A percentile compares a stretch with the other conserved stretches of the same genome.
These are phyloP conservation scores for Botryotinia convoluta DNA, from an alignment of 2,329 filamentous ascomycete species.

Conservation along the genomic window DNA sequence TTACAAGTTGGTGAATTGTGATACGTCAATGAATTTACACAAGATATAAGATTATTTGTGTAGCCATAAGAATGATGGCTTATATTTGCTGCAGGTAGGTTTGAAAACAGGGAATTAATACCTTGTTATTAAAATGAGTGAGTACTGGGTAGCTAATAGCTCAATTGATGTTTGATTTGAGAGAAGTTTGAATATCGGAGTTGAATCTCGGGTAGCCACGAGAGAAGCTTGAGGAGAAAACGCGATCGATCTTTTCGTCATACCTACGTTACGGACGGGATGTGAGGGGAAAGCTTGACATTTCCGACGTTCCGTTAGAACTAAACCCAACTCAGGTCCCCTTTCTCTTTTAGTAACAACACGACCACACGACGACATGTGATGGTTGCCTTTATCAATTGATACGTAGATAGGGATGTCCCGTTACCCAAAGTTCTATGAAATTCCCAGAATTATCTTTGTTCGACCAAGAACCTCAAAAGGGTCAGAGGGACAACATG, in stretches of 20 bases:
- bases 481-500: constrained; percentile 2
- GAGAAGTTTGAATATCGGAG: background rate
- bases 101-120: background rate
- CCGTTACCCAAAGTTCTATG: background rate
- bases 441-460: background rate
- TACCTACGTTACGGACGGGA: background rate
- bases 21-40: background rate
- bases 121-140: background rate
- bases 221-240: constrained; percentile 1
- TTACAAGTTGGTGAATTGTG: background rate
- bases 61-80: constrained; percentile 7
- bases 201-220: background rate
- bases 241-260: constrained; percentile 13
- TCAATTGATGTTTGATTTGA: background rate
- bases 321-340: constrained; percentile 11
- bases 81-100: background rate
- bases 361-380: background rate
- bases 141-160: background rate
- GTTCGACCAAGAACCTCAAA: background rate
- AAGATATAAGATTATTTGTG: background rate
- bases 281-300: constrained; percentile 3
- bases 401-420: background rate
- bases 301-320: background rate
- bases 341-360: background rate
- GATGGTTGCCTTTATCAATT: background rate